A percentile compares a stretch with the other conserved stretches of the same genome.
Evolutionary conservation across 116 monocot species (phyloP).

Genomic region (Iris pallida): DNA sequence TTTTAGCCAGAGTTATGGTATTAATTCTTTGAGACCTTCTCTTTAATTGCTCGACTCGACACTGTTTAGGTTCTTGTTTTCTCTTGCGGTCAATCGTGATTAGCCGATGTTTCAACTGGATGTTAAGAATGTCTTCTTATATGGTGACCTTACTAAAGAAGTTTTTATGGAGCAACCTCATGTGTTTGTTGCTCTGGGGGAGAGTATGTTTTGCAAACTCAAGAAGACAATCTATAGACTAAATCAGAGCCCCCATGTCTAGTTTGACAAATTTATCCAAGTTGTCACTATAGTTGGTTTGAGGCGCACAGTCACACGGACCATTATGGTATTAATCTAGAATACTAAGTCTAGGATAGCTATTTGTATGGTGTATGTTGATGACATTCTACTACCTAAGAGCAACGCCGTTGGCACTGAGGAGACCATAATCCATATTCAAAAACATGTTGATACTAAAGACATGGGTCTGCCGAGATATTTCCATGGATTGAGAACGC

Average conservation of each 20-base stretch:
- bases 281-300: neutral
- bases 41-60: neutral
- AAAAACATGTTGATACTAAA: neutral
- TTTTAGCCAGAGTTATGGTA: neutral
- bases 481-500: neutral
- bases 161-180: neutral
- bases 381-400: neutral
- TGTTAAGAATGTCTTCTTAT: neutral
- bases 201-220: neutral
- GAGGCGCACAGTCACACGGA: too few relatives aligned
- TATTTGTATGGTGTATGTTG: neutral
- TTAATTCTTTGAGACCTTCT: neutral
- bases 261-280: neutral
- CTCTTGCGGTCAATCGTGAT: too few relatives aligned
- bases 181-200: neutral
- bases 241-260: neutral
- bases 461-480: neutral
- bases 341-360: neutral
- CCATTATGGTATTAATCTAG: too few relatives aligned
- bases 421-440: neutral
- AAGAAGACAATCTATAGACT: neutral
- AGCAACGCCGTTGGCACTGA: neutral
- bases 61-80: neutral
- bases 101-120: too few relatives aligned
- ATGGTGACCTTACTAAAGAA: neutral